phyloP scores from a whole-genome alignment of 2,329 filamentous ascomycete genomes.

The Pseudofabraea citricarpa region DNA sequence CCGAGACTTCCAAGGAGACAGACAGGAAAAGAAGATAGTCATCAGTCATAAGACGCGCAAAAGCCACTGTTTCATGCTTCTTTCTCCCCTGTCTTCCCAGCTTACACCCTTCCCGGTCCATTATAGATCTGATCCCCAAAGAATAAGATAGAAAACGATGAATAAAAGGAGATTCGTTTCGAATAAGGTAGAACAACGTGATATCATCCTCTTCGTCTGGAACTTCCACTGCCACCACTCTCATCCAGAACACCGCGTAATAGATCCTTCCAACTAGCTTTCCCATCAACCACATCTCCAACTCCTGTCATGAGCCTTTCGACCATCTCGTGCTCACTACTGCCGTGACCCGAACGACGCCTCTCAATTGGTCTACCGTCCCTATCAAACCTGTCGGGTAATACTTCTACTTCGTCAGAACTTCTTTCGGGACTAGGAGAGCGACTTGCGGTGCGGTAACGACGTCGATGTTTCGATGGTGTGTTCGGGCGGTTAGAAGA shows the following conservation, averaged over 20 bases:
- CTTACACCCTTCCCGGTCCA: too few species aligned
- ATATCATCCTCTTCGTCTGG: background rate
- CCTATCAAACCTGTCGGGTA: constrained; percentile 25
- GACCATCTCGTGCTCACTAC: constrained; percentile 21
- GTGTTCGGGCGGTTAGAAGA: constrained; percentile 20
- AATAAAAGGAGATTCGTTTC: too few species aligned
- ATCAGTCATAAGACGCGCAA: too few species aligned
- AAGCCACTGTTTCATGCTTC: too few species aligned
- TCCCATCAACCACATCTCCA: constrained; percentile 23
- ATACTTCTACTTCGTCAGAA: constrained; percentile 15
- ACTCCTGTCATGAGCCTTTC: constrained; percentile 20
- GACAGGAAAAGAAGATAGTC: too few species aligned
- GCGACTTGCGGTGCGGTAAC: constrained; percentile 5
- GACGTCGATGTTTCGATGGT: constrained; percentile 14
- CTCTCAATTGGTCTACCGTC: constrained; percentile 19
- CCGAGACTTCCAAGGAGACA: too few species aligned
- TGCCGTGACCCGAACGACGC: background rate
- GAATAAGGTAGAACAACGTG: too few species aligned
- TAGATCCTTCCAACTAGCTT: constrained; percentile 24
- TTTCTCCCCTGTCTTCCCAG: too few species aligned
- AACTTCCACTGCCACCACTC: constrained; percentile 3
- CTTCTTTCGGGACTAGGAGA: constrained; percentile 1
- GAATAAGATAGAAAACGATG: too few species aligned
- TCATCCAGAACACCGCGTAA: constrained; percentile 20
- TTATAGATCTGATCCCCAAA: too few species aligned